Percentiles rank a stretch among this genome's conserved stretches.
Evolutionary conservation across 1,139 yeast species (phyloP).

Genomic region (Hemisphaericaspora xylanilytica): DNA sequence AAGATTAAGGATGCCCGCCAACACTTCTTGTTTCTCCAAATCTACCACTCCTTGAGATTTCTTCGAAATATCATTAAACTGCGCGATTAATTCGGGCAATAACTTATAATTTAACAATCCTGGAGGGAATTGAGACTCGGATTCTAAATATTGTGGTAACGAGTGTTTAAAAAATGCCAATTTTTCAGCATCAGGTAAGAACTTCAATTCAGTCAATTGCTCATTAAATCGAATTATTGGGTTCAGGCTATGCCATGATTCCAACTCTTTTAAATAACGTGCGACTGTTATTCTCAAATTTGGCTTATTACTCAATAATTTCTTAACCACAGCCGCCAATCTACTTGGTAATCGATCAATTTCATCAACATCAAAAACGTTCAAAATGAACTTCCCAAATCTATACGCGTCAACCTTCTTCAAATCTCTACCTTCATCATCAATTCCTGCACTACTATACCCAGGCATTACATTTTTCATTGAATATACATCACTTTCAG

Average conservation of each 20-base stretch:
- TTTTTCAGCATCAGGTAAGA: slow-evolving; percentile 51
- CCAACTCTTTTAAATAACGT: slow-evolving; percentile 48
- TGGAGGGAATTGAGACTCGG: slow-evolving; percentile 43
- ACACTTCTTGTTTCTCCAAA: slow-evolving; percentile 37
- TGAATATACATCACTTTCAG: slow-evolving; percentile 3
- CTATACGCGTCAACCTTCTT: slow-evolving; percentile 64
- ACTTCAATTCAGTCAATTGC: slow-evolving; percentile 51
- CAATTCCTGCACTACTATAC: slow-evolving; percentile 38
- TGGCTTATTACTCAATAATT: slow-evolving; percentile 9
- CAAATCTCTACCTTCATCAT: slow-evolving; percentile 40
- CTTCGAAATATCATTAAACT: slow-evolving; percentile 28
- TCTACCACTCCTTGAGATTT: slow-evolving; percentile 23
- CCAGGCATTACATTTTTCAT: slow-evolving; percentile 17
- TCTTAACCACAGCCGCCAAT: slow-evolving; percentile 8
- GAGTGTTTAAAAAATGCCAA: slow-evolving; percentile 49
- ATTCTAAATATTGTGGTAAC: slow-evolving; percentile 30
- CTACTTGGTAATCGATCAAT: slow-evolving; percentile 11
- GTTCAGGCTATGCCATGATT: slow-evolving; percentile 38
- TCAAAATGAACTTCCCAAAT: slow-evolving; percentile 55
- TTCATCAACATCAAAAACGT: slow-evolving; percentile 35
- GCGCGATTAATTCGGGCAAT: slow-evolving; percentile 61
- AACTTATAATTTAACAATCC: slow-evolving; percentile 62
- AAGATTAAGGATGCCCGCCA: slow-evolving; percentile 44
- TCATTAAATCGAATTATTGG: slow-evolving; percentile 46
- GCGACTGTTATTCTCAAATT: slow-evolving; percentile 49